phyloP scores from a whole-genome alignment of 2,329 filamentous ascomycete genomes.

The Aureobasidium musti region DNA sequence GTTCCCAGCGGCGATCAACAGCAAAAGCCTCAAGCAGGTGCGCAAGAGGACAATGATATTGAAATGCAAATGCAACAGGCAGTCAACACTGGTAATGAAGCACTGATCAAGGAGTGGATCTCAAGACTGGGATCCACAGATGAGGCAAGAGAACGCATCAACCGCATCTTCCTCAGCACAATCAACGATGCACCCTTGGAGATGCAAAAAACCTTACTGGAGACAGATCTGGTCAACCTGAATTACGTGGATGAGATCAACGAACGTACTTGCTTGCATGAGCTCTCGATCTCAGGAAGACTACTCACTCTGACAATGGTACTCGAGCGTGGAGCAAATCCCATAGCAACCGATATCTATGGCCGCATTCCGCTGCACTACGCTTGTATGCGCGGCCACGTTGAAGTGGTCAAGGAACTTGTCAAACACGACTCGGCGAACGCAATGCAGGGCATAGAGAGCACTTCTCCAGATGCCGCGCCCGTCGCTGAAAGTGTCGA shows the following conservation, averaged over 20 bases:
- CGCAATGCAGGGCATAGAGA: slow-evolving; percentile 38
- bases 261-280: slow-evolving; percentile 92
- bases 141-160: slow-evolving; percentile 73
- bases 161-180: slow-evolving; percentile 84
- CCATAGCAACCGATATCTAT: slow-evolving; percentile 85
- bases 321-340: slow-evolving; percentile 72
- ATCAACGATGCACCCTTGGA: slow-evolving; percentile 81
- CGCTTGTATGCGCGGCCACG: slow-evolving; percentile 88
- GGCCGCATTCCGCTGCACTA: slow-evolving; percentile 93
- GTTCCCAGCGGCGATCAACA: slow-evolving; percentile 42
- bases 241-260: slow-evolving; percentile 97
- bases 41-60: slow-evolving; percentile 83
- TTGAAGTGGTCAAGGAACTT: slow-evolving; percentile 77
- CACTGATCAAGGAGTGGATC: slow-evolving; percentile 78
- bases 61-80: slow-evolving; percentile 87
- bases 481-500: slow-evolving; percentile 66
- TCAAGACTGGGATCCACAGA: slow-evolving; percentile 64
- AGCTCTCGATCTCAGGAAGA: slow-evolving; percentile 93
- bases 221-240: slow-evolving; percentile 82
- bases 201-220: slow-evolving; percentile 73
- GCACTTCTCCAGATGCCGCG: slow-evolving; percentile 50
- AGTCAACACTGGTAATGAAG: slow-evolving; percentile 76
- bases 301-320: slow-evolving; percentile 74
- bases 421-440: slow-evolving; percentile 54
- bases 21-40: slow-evolving; percentile 46